Percentiles rank a stretch among this genome's conserved stretches.
phyloP scores from a whole-genome alignment of 2,329 filamentous ascomycete genomes.

The Fusarium mangiferae region DNA sequence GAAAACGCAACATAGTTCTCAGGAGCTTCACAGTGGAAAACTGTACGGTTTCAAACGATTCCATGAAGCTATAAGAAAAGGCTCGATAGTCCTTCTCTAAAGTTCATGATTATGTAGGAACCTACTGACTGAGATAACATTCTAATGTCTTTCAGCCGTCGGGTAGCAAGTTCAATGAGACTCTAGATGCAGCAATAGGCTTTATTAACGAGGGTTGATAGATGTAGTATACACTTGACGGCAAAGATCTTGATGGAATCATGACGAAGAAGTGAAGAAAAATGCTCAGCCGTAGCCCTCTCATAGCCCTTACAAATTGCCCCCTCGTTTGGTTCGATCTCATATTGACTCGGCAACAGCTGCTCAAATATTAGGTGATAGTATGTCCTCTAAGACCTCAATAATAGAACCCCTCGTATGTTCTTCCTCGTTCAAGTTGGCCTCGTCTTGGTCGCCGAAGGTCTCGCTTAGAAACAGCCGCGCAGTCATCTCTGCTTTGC shows the following conservation, averaged over 20 bases:
- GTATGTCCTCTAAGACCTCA: constrained; percentile 29
- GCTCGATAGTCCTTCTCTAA: neutral
- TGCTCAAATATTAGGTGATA: constrained; percentile 5
- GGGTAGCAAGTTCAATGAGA: neutral
- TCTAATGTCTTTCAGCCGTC: neutral
- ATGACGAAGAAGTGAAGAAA: neutral
- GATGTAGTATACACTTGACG: too few species aligned
- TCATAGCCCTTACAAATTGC: neutral
- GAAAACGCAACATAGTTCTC: neutral
- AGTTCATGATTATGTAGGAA: neutral
- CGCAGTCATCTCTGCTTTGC: constrained; percentile 71
- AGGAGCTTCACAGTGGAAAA: neutral
- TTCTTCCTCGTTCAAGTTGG: neutral
- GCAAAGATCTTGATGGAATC: neutral
- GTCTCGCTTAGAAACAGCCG: constrained; percentile 62
- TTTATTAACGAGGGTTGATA: neutral
- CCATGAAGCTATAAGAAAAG: neutral
- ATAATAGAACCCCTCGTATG: constrained; percentile 5
- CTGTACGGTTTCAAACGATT: neutral
- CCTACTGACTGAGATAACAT: neutral
- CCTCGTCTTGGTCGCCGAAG: constrained; percentile 17
- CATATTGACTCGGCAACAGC: neutral
- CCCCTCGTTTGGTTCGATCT: neutral
- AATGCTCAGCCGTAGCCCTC: neutral
- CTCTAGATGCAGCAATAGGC: neutral